Base-by-base conservation (phyloP, 305 asterid genomes). In the Stenogyne calaminthoides region DNA sequence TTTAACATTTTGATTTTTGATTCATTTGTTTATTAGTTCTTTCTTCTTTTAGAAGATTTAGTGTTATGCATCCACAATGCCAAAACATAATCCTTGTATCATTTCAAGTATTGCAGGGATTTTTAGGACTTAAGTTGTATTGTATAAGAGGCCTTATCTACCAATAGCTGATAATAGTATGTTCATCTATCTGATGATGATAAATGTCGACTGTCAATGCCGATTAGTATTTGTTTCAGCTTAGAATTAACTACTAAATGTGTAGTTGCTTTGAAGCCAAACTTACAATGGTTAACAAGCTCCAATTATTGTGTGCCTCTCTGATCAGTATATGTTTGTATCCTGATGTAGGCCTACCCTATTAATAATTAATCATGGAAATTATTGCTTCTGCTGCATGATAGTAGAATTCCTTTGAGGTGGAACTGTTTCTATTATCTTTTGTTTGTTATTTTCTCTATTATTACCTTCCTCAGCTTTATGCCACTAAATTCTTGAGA, bases 51-150 rank as follows among this genome's bases (percentile, higher is more conserved):
- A 0, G 34, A 9, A 56, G 57, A 19, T 67, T 65, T 61, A 20
- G 18, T 57, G 49, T 70, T 69, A n/a, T 22, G 18, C 61, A 18
- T 51, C 64, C 36, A 29, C 32, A 63, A 58, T 29, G 67, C 65
- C 34, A 52, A 36, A 57, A 49, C 46, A 12, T n/a, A 59, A 15
- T 18, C 16, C 52, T 64, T 19, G 4, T 55, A 55, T 16, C 52
- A 52, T 52, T 42, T 64, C 36, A 22, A 27, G 49, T 42, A 39
- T 40, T 62, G 39, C 25, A 67, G 9, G 51, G 71, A 69, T 20
- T 74, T 75, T 42, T 27, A 22, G 44, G 73, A 36, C 19, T 61
- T 18, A 39, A 20, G 37, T 51, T 39, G 25, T 4, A 64, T 40
- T 67, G 22, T 11, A 25, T 39, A 56, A 29, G 47, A 10, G 61